These are phyloP conservation scores for Trichoderma harzianum DNA, from an alignment of 2,329 filamentous ascomycete genomes.

Conservation along the genomic window DNA sequence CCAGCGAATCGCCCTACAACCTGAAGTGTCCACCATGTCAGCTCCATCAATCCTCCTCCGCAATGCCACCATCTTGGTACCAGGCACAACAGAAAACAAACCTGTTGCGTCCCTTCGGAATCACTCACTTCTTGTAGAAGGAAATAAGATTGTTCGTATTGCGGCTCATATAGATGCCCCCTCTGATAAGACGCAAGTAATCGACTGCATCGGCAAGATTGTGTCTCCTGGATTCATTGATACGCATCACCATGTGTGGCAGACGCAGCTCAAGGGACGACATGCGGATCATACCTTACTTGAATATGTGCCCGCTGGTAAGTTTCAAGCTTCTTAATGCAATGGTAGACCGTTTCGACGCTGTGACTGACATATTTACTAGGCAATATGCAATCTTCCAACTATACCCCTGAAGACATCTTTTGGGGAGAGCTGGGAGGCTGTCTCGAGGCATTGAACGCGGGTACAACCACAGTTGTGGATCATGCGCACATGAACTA, in stretches of 20 bases:
- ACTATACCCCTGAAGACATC: slow-evolving; percentile 35
- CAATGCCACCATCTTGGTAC: slow-evolving; percentile 8
- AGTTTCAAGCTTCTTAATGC: neutral
- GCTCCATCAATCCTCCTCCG: neutral
- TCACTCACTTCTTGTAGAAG: neutral
- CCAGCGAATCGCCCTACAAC: neutral
- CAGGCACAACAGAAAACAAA: neutral
- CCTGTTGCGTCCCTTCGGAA: neutral
- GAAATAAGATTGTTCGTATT: slow-evolving; percentile 10
- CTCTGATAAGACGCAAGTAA: neutral
- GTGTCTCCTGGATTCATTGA: slow-evolving; percentile 43
- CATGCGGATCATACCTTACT: slow-evolving; percentile 2
- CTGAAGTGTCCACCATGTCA: neutral
- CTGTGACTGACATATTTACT: neutral
- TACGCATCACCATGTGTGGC: slow-evolving; percentile 46
- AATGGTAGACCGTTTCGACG: neutral
- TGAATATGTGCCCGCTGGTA: slow-evolving; percentile 8
- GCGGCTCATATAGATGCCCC: neutral
- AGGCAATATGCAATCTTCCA: slow-evolving; percentile 13
- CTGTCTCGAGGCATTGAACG: slow-evolving; percentile 39
- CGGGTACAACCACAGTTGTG: slow-evolving; percentile 38
- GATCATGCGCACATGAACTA: slow-evolving; percentile 21
- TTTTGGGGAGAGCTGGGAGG: slow-evolving; percentile 45
- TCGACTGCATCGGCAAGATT: slow-evolving; percentile 38
- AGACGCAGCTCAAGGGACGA: slow-evolving; percentile 31